Percentiles rank a stretch among this genome's conserved stretches.
These are phyloP conservation scores for Didymella sp. DNA, from an alignment of 2,329 filamentous ascomycete genomes.

Conservation along the genomic window DNA sequence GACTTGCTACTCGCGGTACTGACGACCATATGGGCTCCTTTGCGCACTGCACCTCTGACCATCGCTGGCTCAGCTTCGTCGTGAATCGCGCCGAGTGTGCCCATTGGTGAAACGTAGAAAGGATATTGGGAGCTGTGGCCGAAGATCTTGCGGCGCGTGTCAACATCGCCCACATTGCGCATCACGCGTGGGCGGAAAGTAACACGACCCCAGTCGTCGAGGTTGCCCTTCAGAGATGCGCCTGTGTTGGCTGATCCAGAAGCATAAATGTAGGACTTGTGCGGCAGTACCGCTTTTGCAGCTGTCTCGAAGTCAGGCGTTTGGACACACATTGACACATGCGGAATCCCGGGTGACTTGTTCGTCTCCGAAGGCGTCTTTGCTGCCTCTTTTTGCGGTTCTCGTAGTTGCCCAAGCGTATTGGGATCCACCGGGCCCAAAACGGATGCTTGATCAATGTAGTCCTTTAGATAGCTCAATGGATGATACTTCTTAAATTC, in stretches of 20 bases:
- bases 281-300: slow-evolving; percentile 42
- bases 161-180: slow-evolving; percentile 45
- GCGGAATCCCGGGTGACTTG: slow-evolving; percentile 35
- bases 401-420: slow-evolving; percentile 38
- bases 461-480: slow-evolving; percentile 39
- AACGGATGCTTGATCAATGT: slow-evolving; percentile 36
- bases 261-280: slow-evolving; percentile 45
- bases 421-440: slow-evolving; percentile 43
- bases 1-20: slow-evolving; percentile 46
- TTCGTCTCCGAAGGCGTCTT: slow-evolving; percentile 28
- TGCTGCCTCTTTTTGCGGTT: slow-evolving; percentile 31
- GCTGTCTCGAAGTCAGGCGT: slow-evolving; percentile 44
- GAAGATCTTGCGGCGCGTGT: slow-evolving; percentile 43
- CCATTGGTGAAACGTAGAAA: slow-evolving; percentile 52
- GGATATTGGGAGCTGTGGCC: slow-evolving; percentile 45
- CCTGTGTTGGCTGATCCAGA: slow-evolving; percentile 47
- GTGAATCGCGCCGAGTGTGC: slow-evolving; percentile 46
- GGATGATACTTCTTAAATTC: slow-evolving; percentile 48
- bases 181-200: slow-evolving; percentile 47
- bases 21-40: slow-evolving; percentile 47
- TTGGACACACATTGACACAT: slow-evolving; percentile 41
- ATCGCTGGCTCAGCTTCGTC: slow-evolving; percentile 48
- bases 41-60: slow-evolving; percentile 44
- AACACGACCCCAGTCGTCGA: slow-evolving; percentile 46
- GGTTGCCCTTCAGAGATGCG: slow-evolving; percentile 40